Evolutionary conservation across 73 alveolate genomes (phyloP).

Genomic region (Effrenium voratum): DNA sequence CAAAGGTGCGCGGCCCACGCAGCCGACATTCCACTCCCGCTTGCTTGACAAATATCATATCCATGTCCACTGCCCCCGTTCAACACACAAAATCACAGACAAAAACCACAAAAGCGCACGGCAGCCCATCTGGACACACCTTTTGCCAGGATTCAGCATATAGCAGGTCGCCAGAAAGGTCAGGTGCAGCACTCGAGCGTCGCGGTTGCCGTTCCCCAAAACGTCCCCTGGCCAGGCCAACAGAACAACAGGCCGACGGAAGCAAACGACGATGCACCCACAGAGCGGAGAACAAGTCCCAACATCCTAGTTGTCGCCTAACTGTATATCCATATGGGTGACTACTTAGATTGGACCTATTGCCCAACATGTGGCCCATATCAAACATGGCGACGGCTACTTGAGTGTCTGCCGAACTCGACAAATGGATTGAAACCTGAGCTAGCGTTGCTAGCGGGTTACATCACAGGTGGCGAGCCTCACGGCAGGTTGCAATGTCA

Average conservation of each 20-base stretch:
- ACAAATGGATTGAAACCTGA: neutral
- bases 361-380: neutral
- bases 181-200: conserved; percentile 68
- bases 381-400: neutral
- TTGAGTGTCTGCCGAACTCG: neutral
- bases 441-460: neutral
- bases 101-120: neutral
- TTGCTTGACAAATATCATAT: neutral
- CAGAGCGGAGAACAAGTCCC: too few species aligned
- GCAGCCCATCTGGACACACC: neutral
- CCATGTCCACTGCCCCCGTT: neutral
- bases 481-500: neutral
- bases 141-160: conserved; percentile 8
- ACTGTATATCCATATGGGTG: neutral
- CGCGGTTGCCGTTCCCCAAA: conserved; percentile 25
- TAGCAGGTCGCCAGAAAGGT: conserved; percentile 61
- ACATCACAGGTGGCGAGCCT: neutral
- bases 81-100: neutral
- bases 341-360: neutral
- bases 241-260: neutral
- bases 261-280: neutral
- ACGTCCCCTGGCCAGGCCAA: conserved; percentile 34
- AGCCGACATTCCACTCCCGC: neutral
- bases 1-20: too few species aligned
- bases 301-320: too few species aligned